These are phyloP conservation scores for Colletotrichum viniferum DNA, from an alignment of 2,329 filamentous ascomycete species.

Conservation along the genomic window DNA sequence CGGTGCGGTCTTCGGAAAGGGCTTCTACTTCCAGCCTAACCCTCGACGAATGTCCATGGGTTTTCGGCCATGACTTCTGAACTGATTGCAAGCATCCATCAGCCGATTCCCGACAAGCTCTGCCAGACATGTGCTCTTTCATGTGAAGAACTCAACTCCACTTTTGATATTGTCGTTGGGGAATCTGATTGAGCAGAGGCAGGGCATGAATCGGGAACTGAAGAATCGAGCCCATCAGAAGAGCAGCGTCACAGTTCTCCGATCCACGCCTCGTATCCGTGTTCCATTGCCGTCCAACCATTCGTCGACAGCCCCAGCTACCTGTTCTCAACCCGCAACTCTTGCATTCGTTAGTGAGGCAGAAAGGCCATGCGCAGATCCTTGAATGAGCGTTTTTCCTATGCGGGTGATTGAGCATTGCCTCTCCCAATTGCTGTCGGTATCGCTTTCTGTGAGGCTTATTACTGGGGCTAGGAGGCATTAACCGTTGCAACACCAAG, in stretches of 20 bases:
- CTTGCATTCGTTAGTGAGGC: neutral
- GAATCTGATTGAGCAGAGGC: conserved; percentile 6
- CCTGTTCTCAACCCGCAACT: neutral
- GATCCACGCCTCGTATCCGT: conserved; percentile 15
- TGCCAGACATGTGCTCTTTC: conserved; percentile 2
- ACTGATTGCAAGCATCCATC: conserved; percentile 8
- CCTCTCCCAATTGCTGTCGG: neutral
- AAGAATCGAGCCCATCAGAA: neutral
- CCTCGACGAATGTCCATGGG: neutral
- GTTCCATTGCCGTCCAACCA: conserved; percentile 1
- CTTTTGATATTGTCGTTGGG: conserved; percentile 17
- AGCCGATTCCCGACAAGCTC: conserved; percentile 13
- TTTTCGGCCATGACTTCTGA: neutral
- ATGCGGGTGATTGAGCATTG: neutral
- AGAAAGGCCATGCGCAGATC: neutral
- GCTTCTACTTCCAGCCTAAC: neutral
- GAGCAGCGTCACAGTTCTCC: neutral
- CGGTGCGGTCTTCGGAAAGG: neutral
- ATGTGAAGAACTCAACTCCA: conserved; percentile 18
- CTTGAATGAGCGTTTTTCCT: neutral
- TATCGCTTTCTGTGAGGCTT: neutral
- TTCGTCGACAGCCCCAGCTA: neutral
- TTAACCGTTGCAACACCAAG: neutral
- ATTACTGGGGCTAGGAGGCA: neutral
- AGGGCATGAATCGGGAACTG: neutral